phyloP scores from a whole-genome alignment of 1,284 basidiomycete genomes.

The Nidula niveotomentosa region DNA sequence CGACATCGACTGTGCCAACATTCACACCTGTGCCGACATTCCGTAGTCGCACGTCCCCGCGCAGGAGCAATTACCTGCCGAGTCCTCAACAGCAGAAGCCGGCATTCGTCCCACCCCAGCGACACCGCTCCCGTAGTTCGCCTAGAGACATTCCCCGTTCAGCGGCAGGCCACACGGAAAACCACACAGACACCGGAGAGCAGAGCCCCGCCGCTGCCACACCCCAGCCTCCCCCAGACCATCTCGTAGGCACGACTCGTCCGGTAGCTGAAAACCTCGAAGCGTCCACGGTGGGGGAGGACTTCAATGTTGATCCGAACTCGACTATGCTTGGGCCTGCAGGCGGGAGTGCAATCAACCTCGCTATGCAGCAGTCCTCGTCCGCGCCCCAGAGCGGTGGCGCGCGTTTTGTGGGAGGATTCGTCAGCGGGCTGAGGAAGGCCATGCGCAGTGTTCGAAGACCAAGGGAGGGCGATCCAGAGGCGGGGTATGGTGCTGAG shows the following conservation, averaged over 20 bases:
- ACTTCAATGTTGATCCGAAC: neutral
- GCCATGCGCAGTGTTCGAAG: neutral
- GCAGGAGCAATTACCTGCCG: neutral
- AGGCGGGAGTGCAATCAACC: neutral
- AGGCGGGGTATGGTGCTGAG: neutral
- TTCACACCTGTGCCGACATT: too few species aligned
- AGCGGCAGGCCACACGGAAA: too few species aligned
- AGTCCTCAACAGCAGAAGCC: neutral
- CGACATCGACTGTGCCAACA: too few species aligned
- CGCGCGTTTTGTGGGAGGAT: neutral
- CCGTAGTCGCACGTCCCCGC: neutral
- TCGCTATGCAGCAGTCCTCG: neutral
- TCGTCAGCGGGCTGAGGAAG: neutral
- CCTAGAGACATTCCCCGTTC: neutral
- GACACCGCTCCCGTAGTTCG: neutral
- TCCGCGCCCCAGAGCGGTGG: neutral
- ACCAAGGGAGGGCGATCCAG: neutral
- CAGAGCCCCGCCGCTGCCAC: neutral
- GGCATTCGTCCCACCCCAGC: neutral
- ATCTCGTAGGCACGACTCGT: neutral
- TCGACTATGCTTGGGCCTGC: neutral
- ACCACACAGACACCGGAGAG: neutral
- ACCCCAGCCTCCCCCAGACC: neutral
- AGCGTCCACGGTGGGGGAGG: neutral
- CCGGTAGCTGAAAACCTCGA: neutral